phyloP scores from a whole-genome alignment of 1,139 yeast genomes.

The Protomyces arabidopsidicola region DNA sequence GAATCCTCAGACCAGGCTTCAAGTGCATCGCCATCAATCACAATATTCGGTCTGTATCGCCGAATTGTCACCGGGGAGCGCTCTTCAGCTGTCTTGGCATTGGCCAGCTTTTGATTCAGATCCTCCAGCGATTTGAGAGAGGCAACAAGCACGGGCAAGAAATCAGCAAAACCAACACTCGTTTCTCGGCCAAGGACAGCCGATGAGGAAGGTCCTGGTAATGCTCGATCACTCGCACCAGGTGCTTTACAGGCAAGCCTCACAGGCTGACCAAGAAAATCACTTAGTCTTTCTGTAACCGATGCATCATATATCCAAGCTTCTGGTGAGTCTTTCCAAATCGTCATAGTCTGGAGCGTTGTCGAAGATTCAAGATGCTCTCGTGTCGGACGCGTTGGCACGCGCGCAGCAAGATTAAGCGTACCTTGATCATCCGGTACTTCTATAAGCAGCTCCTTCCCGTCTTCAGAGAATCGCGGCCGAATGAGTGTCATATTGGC shows the following conservation, averaged over 20 bases:
- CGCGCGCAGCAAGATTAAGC: neutral
- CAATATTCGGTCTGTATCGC: constrained; percentile 21
- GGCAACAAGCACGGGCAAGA: constrained; percentile 14
- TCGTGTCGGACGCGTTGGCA: neutral
- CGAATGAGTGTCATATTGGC: constrained; percentile 9
- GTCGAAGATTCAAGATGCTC: neutral
- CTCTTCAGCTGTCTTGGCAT: neutral
- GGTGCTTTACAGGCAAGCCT: constrained; percentile 10
- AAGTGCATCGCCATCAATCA: constrained; percentile 10
- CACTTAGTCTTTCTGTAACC: neutral
- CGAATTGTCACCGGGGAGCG: constrained; percentile 5
- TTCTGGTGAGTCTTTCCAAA: neutral
- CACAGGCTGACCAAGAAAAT: constrained; percentile 12
- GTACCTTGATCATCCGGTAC: neutral
- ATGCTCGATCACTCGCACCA: neutral
- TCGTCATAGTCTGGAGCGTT: constrained; percentile 1
- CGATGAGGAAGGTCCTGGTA: neutral
- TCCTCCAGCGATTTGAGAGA: constrained; percentile 15
- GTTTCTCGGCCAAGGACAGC: constrained; percentile 3
- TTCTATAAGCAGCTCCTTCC: neutral
- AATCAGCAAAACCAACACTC: constrained; percentile 21
- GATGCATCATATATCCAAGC: constrained; percentile 3
- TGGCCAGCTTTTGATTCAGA: neutral
- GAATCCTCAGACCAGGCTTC: constrained; percentile 23
- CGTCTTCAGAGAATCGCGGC: neutral